These are phyloP conservation scores for Penicillium sp. DNA, from an alignment of 2,329 filamentous ascomycete genomes.

Conservation along the genomic window DNA sequence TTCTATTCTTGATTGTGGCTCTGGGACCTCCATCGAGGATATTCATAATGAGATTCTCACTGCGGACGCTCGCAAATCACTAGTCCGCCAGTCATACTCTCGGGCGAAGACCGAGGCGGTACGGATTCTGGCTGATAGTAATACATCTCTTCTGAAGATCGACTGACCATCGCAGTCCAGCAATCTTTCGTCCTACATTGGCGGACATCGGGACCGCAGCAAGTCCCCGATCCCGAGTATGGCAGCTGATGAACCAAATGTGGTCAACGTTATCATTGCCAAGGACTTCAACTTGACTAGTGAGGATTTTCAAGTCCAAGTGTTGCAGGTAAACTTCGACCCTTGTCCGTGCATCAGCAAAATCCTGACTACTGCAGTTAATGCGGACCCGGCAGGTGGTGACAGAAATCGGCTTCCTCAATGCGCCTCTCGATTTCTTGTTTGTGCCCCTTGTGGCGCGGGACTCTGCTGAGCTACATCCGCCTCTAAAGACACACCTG, in stretches of 20 bases:
- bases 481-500: constrained; percentile 43
- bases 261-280: constrained; percentile 81
- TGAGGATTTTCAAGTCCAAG: constrained; percentile 80
- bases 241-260: constrained; percentile 52
- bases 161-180: constrained; percentile 20
- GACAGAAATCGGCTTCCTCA: constrained; percentile 70
- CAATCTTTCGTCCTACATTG: constrained; percentile 22
- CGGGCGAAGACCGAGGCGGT: constrained; percentile 23
- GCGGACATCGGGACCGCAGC: constrained; percentile 15
- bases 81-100: constrained; percentile 14
- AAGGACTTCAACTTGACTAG: constrained; percentile 73
- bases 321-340: constrained; percentile 53
- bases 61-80: constrained; percentile 29
- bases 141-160: neutral
- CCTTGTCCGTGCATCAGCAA: neutral
- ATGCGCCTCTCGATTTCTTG: constrained; percentile 74
- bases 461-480: constrained; percentile 29
- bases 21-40: constrained; percentile 74
- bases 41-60: constrained; percentile 70
- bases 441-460: constrained; percentile 69
- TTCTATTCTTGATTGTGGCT: constrained; percentile 69
- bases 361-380: constrained; percentile 56
- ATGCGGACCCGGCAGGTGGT: constrained; percentile 77
- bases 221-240: constrained; percentile 27
- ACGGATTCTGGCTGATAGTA: neutral